phyloP scores from a whole-genome alignment of 768 basidiomycete species.

The Psilocybe cyanescens region DNA sequence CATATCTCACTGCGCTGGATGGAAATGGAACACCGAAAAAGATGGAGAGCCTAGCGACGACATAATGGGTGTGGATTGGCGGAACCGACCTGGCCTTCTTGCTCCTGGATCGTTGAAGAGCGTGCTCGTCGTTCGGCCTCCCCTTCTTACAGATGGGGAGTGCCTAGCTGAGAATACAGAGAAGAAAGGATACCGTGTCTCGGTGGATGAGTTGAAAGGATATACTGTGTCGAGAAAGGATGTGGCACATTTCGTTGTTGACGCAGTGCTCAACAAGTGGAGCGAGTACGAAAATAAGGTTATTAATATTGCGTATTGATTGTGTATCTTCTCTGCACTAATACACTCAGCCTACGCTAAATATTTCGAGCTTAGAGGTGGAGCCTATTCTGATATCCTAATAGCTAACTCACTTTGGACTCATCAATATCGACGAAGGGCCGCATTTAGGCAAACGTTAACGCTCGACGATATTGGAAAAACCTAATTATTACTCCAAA shows the following conservation, averaged over 20 bases:
- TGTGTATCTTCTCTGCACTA: too few relatives aligned
- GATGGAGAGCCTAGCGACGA: slow-evolving; percentile 42
- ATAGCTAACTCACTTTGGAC: too few relatives aligned
- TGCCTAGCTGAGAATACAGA: slow-evolving; percentile 41
- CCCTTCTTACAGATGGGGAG: slow-evolving; percentile 62
- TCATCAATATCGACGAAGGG: too few relatives aligned
- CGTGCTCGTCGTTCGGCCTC: slow-evolving; percentile 57
- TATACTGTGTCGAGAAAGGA: slow-evolving; percentile 67
- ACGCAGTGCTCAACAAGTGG: slow-evolving; percentile 53
- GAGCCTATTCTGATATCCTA: too few relatives aligned
- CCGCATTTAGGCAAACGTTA: too few relatives aligned
- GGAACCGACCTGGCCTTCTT: slow-evolving; percentile 43
- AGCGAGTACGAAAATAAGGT: slow-evolving; percentile 53
- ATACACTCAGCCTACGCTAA: too few relatives aligned
- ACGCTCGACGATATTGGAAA: too few relatives aligned
- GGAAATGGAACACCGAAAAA: slow-evolving; percentile 45
- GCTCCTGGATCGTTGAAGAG: slow-evolving; percentile 44
- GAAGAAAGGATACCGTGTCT: slow-evolving; percentile 43
- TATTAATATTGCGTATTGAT: slow-evolving; percentile 54
- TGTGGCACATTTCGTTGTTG: slow-evolving; percentile 66
- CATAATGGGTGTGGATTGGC: slow-evolving; percentile 51
- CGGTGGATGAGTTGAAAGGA: slow-evolving; percentile 43
- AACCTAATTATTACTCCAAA: too few relatives aligned
- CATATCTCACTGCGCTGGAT: slow-evolving; percentile 50
- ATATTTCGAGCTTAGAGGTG: too few relatives aligned